Evolutionary conservation across 1,284 basidiomycete genomes (phyloP), one percentile per base, ranked within the genome.

Genomic region (Cryptococcus deneoformans): DNA sequence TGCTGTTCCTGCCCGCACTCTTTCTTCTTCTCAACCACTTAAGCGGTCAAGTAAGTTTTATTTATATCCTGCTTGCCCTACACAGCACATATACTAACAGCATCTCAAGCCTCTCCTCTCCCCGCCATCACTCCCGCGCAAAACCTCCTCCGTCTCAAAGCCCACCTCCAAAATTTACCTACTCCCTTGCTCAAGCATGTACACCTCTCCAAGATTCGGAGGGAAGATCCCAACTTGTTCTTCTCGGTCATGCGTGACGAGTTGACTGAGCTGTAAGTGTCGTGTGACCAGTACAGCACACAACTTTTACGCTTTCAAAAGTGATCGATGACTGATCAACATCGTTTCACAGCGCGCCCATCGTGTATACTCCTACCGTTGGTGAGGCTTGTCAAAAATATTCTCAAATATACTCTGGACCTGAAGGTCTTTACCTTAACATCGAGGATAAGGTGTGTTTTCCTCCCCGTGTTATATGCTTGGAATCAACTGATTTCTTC

Each of bases 321-420:
- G 29, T 29, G 29, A 29, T 29, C 29, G 29, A 29, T 5, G 29
- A 29, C 29, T 29, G 29, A 29, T 29, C 29, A 29, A 29, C 29
- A 5, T 29, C 29, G 29, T 29, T 29, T 29, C 5, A 4, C 29
- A 29, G 29, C 29, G 29, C 29, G 29, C 29, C 29, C 29, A 29
- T 29, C 29, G 29, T 29, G 5, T 96, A 96, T 78, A 96, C 94
- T 0, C 93, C 93, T 0, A 87, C 86, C 44, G 92, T 97, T 46
- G 94, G 93, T 44, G 90, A 93, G 70, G 92, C 90, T 1, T 95
- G 91, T 77, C 78, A 91, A 64, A 87, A 90, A 69, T 91, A 86
- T 79, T 88, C 87, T 10, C 84, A 87, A 63, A 92, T 88, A 68
- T 94, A 87, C 77, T 82, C 88, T 59, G 83, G 85, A 44, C 87